phyloP scores from a whole-genome alignment of 495 filamentous ascomycete genomes.

The Trichocladium antarcticum region DNA sequence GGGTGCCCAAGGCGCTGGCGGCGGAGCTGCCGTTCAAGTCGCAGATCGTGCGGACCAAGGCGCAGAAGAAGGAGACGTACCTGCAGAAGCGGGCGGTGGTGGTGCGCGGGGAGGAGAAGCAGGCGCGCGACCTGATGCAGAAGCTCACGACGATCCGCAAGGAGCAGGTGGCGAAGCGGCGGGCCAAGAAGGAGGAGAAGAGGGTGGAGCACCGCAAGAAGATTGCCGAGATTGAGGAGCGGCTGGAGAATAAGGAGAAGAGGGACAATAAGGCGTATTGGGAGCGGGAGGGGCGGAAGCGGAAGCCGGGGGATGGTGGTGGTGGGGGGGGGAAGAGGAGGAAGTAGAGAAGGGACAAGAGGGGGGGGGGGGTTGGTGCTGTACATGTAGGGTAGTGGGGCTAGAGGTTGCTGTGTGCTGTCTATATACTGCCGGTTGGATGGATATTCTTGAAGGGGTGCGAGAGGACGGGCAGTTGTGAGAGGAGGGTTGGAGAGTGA shows the following conservation, averaged over 20 bases:
- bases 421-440: no score
- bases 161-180: slow-evolving; percentile 73
- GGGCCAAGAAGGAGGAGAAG: slow-evolving; percentile 75
- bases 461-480: no score
- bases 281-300: slow-evolving; percentile 89
- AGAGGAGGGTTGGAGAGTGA: no score
- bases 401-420: no score
- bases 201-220: slow-evolving; percentile 66
- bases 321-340: slow-evolving; percentile 64
- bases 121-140: slow-evolving; percentile 81
- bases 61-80: slow-evolving; percentile 74
- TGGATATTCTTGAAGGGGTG: no score
- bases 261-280: slow-evolving; percentile 88
- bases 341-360: slow-evolving; percentile 52
- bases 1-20: slow-evolving; percentile 73
- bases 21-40: slow-evolving; percentile 85
- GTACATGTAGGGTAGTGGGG: no score
- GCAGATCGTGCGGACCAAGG: slow-evolving; percentile 72
- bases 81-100: slow-evolving; percentile 90
- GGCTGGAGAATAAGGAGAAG: slow-evolving; percentile 72
- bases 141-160: slow-evolving; percentile 86
- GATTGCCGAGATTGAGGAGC: slow-evolving; percentile 68
- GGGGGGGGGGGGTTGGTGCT: slow-evolving; percentile 27
- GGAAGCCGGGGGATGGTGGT: slow-evolving; percentile 51
- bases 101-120: slow-evolving; percentile 65